phyloP scores from a whole-genome alignment of 106 monocot genomes.

The Apostasia shenzhenica region DNA sequence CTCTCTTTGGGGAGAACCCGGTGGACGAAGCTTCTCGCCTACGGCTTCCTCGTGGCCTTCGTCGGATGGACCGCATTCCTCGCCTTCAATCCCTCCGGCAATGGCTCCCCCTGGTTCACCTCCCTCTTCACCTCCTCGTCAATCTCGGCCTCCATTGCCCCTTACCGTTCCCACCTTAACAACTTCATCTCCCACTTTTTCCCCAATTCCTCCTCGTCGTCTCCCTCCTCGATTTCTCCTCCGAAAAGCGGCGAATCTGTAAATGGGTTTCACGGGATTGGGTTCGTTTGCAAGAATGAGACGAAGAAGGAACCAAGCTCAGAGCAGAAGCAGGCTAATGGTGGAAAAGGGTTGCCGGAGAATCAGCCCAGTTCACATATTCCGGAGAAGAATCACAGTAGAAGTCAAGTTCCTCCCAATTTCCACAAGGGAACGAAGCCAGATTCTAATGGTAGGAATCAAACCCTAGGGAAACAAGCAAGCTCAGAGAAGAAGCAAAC shows the following conservation, averaged over 20 bases:
- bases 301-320: conserved; percentile 5
- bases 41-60: conserved; percentile 52
- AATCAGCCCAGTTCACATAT: too few species aligned
- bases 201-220: conserved; percentile 34
- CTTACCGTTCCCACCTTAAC: conserved; percentile 50
- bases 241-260: background rate
- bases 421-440: too few species aligned
- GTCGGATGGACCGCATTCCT: conserved; percentile 54
- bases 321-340: background rate
- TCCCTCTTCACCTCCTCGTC: conserved; percentile 39
- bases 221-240: background rate
- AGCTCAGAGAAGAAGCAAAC: background rate
- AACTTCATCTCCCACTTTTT: conserved; percentile 45
- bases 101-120: conserved; percentile 44
- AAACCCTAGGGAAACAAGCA: too few species aligned
- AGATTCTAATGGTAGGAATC: too few species aligned
- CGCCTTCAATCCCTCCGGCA: conserved; percentile 38
- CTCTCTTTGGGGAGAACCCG: conserved; percentile 5
- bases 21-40: conserved; percentile 37
- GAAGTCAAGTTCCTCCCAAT: too few species aligned
- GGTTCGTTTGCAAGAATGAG: conserved; percentile 5
- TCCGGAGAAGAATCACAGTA: too few species aligned
- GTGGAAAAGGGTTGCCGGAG: background rate
- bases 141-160: conserved; percentile 22
- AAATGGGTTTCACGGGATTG: background rate